Evolutionary conservation across 2,329 filamentous ascomycete genomes (phyloP).

Genomic region (Aspergillus hiratsukae): DNA sequence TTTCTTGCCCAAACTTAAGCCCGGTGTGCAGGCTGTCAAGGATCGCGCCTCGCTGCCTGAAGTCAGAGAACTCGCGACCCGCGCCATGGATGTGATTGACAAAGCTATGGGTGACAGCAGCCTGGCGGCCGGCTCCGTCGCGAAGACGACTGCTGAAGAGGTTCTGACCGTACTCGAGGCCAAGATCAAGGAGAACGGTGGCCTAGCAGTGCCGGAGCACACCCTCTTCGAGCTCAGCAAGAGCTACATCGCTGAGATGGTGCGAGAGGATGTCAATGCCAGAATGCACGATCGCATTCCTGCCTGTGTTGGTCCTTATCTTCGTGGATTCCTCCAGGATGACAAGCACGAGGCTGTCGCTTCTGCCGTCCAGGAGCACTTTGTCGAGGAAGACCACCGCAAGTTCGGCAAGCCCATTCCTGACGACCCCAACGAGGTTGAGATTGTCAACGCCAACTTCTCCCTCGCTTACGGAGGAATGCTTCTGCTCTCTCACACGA

Average conservation of each 20-base stretch:
- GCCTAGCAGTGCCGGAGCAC: slow-evolving; percentile 56
- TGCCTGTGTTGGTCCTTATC: slow-evolving; percentile 66
- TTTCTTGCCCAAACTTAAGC: slow-evolving; percentile 90
- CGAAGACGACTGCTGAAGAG: slow-evolving; percentile 64
- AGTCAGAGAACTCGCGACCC: slow-evolving; percentile 81
- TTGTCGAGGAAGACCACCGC: slow-evolving; percentile 77
- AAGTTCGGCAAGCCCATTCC: slow-evolving; percentile 80
- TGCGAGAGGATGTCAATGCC: slow-evolving; percentile 81
- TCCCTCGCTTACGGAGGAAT: slow-evolving; percentile 97
- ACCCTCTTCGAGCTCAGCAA: slow-evolving; percentile 63
- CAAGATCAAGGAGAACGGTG: slow-evolving; percentile 67
- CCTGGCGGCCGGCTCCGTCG: slow-evolving; percentile 52
- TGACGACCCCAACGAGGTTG: slow-evolving; percentile 85
- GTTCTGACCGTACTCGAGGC: slow-evolving; percentile 70
- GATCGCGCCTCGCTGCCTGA: slow-evolving; percentile 89
- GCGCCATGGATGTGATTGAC: slow-evolving; percentile 80
- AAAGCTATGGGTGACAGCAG: slow-evolving; percentile 78
- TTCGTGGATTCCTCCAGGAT: slow-evolving; percentile 64
- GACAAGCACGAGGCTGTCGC: slow-evolving; percentile 62
- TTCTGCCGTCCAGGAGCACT: slow-evolving; percentile 70
- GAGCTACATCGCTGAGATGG: slow-evolving; percentile 74
- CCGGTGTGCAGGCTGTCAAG: slow-evolving; percentile 84
- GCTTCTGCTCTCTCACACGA: slow-evolving; percentile 93
- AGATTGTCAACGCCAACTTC: slow-evolving; percentile 97
- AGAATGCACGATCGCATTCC: slow-evolving; percentile 71